Base-by-base conservation (phyloP, 2,329 filamentous ascomycete genomes). In the Exophiala sideris region DNA sequence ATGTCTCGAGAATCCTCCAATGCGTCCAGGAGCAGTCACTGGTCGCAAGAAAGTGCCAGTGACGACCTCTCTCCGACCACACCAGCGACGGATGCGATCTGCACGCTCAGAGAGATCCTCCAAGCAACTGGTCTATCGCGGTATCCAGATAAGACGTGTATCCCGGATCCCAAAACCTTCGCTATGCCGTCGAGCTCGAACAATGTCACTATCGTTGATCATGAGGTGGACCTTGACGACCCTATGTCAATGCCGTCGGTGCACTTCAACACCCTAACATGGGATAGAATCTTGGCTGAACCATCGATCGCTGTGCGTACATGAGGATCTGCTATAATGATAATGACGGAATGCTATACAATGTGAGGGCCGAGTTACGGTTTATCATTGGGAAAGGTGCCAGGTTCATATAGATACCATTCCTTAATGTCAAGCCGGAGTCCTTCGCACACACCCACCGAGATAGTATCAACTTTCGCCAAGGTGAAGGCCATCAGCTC, bases 231-330 rank as follows among this genome's bases (percentile, higher is more conserved):
- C 16, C 51, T 39, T 10, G 49, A 48, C 45, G 52, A 52, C 38
- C 36, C 40, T 10, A 38, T 55, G 18, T 38, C 54, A 20, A 32
- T 53, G 51, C 56, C 56, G 20, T 52, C 59, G n/a, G 53, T 64
- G 16, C 62, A 64, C 44, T 61, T 64, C 52, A 64, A 64, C 38
- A 61, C 62, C 4, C 52, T 55, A 33, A 64, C 62, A 2, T 64
- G 62, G 62, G 62, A 64, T 52, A 50, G 52, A 34, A 60, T 63
- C 9, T 40, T 63, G 34, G 54, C 35, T 3, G 46, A 51, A 21
- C 36, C 45, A 39, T 45, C 50, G 3, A 47, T 53, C 49, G 50
- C 45, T 18, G 52, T 49, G 14, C 40, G 49, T n/a, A n/a, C 40
- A 16, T 21, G 32, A 24, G 45, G 29, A 20, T 48, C 16, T 18